Evolutionary conservation across 2,329 filamentous ascomycete genomes (phyloP).

Genomic region (Diaporthe aspalathi): DNA sequence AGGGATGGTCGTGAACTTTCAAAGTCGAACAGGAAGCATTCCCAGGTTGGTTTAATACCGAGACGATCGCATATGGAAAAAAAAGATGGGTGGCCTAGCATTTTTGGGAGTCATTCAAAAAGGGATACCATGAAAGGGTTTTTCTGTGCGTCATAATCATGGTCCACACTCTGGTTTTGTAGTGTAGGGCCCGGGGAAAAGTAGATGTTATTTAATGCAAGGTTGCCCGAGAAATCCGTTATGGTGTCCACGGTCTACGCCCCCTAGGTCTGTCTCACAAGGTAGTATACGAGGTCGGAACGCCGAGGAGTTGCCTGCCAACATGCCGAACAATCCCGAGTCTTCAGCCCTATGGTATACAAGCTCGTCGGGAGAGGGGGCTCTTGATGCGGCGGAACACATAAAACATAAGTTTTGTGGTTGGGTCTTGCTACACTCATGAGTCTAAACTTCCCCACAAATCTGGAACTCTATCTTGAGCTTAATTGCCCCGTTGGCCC

Average conservation of each 20-base stretch:
- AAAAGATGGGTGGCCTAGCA: conserved; percentile 18
- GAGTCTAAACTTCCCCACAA: background rate
- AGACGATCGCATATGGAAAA: conserved; percentile 23
- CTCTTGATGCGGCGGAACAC: background rate
- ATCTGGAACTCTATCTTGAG: conserved; percentile 15
- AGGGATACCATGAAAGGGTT: conserved; percentile 26
- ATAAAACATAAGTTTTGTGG: no score
- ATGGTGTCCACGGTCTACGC: no score
- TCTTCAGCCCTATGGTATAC: conserved; percentile 9
- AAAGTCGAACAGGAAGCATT: background rate
- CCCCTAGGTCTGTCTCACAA: background rate
- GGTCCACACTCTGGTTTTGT: background rate
- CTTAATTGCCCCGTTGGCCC: background rate
- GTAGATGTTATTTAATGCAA: conserved; percentile 16
- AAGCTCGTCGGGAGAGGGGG: background rate
- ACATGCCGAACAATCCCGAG: conserved; percentile 26
- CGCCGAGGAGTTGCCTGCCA: conserved; percentile 8
- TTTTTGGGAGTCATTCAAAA: conserved; percentile 10
- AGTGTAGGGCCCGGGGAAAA: background rate
- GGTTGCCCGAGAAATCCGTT: background rate
- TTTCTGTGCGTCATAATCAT: background rate
- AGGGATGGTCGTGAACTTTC: conserved; percentile 47
- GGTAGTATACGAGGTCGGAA: conserved; percentile 5
- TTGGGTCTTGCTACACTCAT: background rate
- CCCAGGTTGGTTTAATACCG: conserved; percentile 14